phyloP scores from a whole-genome alignment of 2,329 filamentous ascomycete species.

The Fusarium euwallaceae region DNA sequence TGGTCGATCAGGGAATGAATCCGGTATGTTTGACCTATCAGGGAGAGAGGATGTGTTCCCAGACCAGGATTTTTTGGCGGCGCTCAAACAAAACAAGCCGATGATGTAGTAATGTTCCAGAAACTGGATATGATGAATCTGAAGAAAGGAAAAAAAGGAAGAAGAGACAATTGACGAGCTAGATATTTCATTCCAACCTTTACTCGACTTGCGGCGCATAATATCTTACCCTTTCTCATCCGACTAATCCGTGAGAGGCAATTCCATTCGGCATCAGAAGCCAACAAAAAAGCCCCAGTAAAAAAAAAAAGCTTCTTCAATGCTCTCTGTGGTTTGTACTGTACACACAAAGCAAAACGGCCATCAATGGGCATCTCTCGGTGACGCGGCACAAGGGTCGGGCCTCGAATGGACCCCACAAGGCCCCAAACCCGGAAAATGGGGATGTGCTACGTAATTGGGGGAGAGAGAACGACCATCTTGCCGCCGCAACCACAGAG shows the following conservation, averaged over 20 bases:
- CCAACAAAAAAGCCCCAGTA: background rate
- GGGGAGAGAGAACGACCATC: background rate
- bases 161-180: background rate
- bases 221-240: background rate
- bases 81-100: conserved; percentile 18
- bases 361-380: conserved; percentile 5
- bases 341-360: background rate
- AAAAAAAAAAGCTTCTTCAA: background rate
- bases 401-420: background rate
- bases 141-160: background rate
- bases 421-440: conserved; percentile 18
- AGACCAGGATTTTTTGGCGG: conserved; percentile 32
- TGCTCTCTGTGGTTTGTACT: background rate
- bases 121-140: conserved; percentile 1
- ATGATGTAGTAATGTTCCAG: conserved; percentile 28
- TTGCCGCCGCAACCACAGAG: conserved; percentile 8
- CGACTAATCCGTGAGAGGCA: background rate
- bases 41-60: conserved; percentile 3
- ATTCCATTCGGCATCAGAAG: conserved; percentile 19
- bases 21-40: conserved; percentile 20
- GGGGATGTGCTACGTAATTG: conserved; percentile 30
- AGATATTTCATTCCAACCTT: conserved; percentile 8
- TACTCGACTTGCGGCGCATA: background rate
- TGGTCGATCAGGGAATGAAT: conserved; percentile 9
- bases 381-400: conserved; percentile 32